Conservation (phyloP, 768 basidiomycete species). For the Cystobasidium ongulense region DNA sequence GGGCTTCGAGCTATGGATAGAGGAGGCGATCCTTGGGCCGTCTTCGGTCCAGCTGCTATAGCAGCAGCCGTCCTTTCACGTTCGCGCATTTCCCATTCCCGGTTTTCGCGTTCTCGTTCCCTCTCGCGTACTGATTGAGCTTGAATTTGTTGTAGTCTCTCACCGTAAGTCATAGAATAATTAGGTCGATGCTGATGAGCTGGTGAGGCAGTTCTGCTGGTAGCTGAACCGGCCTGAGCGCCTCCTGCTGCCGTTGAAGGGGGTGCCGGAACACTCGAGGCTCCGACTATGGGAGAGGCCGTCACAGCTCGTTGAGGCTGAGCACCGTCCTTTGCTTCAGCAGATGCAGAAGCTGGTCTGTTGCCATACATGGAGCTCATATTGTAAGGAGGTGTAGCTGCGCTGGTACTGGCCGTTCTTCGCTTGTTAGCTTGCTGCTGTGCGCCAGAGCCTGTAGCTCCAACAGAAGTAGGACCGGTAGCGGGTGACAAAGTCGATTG, state of each 20-base stretch:
- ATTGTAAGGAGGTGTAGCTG: not conserved
- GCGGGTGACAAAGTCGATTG: not conserved
- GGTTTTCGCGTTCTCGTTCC: not conserved
- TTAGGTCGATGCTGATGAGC: not conserved
- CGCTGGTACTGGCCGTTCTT: not conserved
- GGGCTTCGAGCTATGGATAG: not conserved
- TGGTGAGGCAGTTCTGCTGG: not conserved
- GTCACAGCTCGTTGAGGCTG: not conserved
- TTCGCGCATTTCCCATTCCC: not conserved
- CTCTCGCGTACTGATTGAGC: not conserved
- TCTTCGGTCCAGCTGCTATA: not conserved
- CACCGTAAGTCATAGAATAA: constrained; percentile 1
- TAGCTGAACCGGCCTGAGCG: not conserved
- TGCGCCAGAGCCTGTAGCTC: not conserved
- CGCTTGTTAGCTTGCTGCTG: not conserved
- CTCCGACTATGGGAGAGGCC: not conserved
- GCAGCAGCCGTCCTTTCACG: not conserved
- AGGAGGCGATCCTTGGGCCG: not conserved
- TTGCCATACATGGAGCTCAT: not conserved
- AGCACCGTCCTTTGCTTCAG: not conserved
- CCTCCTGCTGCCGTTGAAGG: not conserved
- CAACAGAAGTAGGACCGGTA: not conserved
- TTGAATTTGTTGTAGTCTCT: not conserved
- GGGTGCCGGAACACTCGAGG: not conserved
- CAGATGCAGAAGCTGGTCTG: not conserved